These are phyloP conservation scores for Grosmannia huntii DNA, from an alignment of 2,329 filamentous ascomycete genomes.

Conservation along the genomic window DNA sequence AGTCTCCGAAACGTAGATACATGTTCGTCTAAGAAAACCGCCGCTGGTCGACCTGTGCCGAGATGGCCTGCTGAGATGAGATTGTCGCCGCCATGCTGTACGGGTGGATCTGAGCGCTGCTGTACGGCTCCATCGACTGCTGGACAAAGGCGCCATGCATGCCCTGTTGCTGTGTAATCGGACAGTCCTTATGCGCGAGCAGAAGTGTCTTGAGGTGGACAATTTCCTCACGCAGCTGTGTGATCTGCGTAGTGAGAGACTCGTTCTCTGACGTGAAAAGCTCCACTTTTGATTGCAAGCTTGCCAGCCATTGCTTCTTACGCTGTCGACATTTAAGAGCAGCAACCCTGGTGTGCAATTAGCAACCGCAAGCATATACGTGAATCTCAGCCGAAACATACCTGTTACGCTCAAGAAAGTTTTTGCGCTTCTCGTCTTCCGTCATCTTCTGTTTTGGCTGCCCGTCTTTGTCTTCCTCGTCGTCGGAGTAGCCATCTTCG, in stretches of 20 bases:
- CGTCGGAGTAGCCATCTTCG: slow-evolving; percentile 21
- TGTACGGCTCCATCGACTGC: slow-evolving; percentile 37
- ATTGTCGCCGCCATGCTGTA: slow-evolving; percentile 47
- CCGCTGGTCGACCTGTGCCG: slow-evolving; percentile 39
- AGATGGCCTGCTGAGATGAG: slow-evolving; percentile 39
- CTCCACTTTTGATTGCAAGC: slow-evolving; percentile 89
- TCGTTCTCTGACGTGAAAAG: slow-evolving; percentile 89
- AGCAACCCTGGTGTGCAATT: slow-evolving; percentile 56
- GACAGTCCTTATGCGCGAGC: slow-evolving; percentile 91
- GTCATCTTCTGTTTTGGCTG: slow-evolving; percentile 75
- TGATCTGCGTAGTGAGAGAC: slow-evolving; percentile 68
- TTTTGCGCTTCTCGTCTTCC: slow-evolving; percentile 96
- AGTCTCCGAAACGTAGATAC: not conserved
- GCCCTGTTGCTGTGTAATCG: slow-evolving; percentile 78
- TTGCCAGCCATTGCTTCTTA: slow-evolving; percentile 98
- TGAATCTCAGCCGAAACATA: slow-evolving; percentile 21
- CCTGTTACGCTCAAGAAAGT: slow-evolving; percentile 94
- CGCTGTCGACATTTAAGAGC: slow-evolving; percentile 93
- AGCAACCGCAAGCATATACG: slow-evolving; percentile 7
- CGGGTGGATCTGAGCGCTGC: slow-evolving; percentile 43
- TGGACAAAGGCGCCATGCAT: slow-evolving; percentile 47
- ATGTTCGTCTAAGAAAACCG: slow-evolving; percentile 37
- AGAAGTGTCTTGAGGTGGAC: slow-evolving; percentile 89
- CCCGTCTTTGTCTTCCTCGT: slow-evolving; percentile 40
- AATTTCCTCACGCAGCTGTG: slow-evolving; percentile 77